phyloP scores from a whole-genome alignment of 176 grass and related monocot species.

The Alloteropsis semialata region DNA sequence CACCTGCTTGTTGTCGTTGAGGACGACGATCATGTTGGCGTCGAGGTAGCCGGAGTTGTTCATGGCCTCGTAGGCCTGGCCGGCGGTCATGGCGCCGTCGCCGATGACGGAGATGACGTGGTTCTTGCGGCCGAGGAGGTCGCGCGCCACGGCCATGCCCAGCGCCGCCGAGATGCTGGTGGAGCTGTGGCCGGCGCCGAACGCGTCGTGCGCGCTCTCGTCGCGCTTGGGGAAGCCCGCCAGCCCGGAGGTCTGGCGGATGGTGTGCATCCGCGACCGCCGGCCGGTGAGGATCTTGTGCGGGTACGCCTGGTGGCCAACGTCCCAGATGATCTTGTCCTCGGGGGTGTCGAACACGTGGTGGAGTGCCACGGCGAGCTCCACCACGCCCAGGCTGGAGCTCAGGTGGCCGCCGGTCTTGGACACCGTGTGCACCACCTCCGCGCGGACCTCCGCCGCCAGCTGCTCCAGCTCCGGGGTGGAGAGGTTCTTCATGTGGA shows the following conservation, averaged over 20 bases:
- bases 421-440: constrained; percentile 68
- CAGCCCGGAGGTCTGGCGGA: constrained; percentile 85
- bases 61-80: constrained; percentile 97
- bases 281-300: constrained; percentile 96
- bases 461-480: constrained; percentile 75
- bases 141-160: constrained; percentile 88
- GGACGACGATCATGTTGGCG: constrained; percentile 84
- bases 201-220: constrained; percentile 90
- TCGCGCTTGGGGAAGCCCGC: constrained; percentile 95
- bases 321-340: constrained; percentile 99
- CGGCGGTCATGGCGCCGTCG: constrained; percentile 96
- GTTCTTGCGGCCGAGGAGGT: constrained; percentile 67
- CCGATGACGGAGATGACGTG: constrained; percentile 93
- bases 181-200: constrained; percentile 88
- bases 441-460: constrained; percentile 74
- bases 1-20: constrained; percentile 99
- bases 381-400: constrained; percentile 80
- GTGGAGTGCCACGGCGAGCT: constrained; percentile 81
- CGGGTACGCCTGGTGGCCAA: constrained; percentile 90
- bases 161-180: constrained; percentile 95
- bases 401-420: constrained; percentile 86
- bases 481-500: constrained; percentile 97
- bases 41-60: constrained; percentile 89
- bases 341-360: constrained; percentile 89
- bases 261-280: constrained; percentile 80